Evolutionary conservation across 1,139 yeast species (phyloP).

Genomic region (Suhomyces guaymorum): DNA sequence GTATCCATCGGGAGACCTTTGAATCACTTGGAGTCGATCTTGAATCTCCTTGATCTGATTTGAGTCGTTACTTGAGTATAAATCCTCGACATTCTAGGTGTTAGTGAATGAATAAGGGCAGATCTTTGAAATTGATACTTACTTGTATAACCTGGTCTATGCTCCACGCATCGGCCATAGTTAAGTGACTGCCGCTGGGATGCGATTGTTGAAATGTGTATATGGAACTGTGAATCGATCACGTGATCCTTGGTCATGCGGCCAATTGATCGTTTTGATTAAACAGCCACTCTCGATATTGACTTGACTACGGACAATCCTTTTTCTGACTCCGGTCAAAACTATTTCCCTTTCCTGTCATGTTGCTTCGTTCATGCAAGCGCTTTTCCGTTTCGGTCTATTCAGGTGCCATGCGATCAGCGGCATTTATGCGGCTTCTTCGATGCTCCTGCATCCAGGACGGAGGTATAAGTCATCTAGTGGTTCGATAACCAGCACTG

Average conservation of each 20-base stretch:
- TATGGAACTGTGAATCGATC: no score
- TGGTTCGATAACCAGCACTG: constrained; percentile 5
- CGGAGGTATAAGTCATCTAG: background rate
- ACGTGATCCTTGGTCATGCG: no score
- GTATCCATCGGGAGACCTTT: constrained; percentile 53
- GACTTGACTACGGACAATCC: no score
- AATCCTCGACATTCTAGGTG: constrained; percentile 35
- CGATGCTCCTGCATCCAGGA: no score
- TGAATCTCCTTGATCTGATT: constrained; percentile 49
- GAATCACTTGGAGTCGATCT: constrained; percentile 52
- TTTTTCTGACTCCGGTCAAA: no score
- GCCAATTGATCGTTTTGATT: no score
- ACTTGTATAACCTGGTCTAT: constrained; percentile 15
- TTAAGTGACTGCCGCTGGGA: no score
- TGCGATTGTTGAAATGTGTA: no score
- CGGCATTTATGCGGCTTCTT: background rate
- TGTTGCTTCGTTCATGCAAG: no score
- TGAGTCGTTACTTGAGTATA: constrained; percentile 47
- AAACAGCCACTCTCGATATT: no score
- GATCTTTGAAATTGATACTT: constrained; percentile 1
- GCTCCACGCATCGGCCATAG: constrained; percentile 16
- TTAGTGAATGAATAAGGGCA: constrained; percentile 4
- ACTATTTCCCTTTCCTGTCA: no score
- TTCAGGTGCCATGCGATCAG: background rate
- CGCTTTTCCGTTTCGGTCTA: no score